A percentile compares a stretch with the other conserved stretches of the same genome.
phyloP scores from a whole-genome alignment of 306 rosid species.

The Cucurbita pepo region DNA sequence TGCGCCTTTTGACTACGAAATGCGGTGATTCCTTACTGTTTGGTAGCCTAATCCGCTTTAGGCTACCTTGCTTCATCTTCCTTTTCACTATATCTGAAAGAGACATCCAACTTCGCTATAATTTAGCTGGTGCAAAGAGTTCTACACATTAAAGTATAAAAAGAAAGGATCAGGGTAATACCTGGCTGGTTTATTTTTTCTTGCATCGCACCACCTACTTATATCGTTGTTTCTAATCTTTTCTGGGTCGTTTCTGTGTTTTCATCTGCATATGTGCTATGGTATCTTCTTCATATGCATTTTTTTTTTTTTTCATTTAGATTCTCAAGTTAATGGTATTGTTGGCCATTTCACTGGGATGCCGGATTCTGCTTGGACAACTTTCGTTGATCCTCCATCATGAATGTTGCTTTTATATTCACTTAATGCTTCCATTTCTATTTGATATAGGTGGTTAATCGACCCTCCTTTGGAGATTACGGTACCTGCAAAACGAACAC shows the following conservation, averaged over 20 bases:
- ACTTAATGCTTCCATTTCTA: background rate
- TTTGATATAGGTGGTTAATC: slow-evolving; percentile 60
- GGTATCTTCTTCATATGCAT: background rate
- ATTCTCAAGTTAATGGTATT: background rate
- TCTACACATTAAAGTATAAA: background rate
- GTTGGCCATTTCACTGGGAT: background rate
- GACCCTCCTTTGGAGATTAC: slow-evolving; percentile 91
- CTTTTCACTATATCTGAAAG: background rate
- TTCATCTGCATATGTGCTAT: background rate
- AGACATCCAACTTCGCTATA: background rate
- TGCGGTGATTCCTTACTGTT: background rate
- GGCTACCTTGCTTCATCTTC: background rate
- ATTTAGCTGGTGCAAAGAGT: background rate
- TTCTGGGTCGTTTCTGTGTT: background rate
- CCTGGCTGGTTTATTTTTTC: background rate
- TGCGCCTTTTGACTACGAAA: background rate
- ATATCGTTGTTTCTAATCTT: too few species aligned
- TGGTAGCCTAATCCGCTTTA: background rate
- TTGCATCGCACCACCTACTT: background rate
- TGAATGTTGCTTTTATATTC: background rate
- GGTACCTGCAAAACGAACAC: slow-evolving; percentile 71
- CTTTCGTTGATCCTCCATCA: background rate
- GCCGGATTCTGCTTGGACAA: background rate
- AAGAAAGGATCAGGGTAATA: background rate
- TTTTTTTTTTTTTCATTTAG: background rate